Conservation (phyloP, 306 rosid species). For the Trifolium fragiferum region DNA sequence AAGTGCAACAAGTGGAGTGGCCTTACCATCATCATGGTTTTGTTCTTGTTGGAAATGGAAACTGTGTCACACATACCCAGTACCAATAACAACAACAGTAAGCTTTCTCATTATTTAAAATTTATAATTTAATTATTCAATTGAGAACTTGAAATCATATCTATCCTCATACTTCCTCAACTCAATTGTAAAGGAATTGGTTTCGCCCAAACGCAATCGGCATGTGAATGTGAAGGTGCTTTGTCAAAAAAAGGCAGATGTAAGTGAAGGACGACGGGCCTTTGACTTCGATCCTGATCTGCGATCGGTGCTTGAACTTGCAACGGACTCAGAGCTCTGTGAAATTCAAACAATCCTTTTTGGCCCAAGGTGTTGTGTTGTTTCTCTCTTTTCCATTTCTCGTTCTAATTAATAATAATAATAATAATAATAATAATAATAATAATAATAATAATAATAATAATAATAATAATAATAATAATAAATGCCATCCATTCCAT, state of each 20-base stretch:
- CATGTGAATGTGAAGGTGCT: conserved; percentile 3
- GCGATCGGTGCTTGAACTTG: conserved; percentile 81
- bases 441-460: too few relatives aligned
- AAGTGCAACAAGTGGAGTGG: neutral
- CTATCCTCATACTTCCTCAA: neutral
- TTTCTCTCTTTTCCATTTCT: neutral
- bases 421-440: too few relatives aligned
- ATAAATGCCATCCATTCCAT: neutral
- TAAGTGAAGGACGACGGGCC: neutral
- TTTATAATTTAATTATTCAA: too few relatives aligned
- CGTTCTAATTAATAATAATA: neutral
- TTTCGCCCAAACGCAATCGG: neutral
- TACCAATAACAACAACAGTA: neutral
- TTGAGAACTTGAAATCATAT: neutral
- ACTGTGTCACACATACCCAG: neutral
- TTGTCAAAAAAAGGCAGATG: neutral
- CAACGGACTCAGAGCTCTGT: conserved; percentile 71
- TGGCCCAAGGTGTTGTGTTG: conserved; percentile 65
- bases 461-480: too few relatives aligned
- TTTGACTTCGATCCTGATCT: conserved; percentile 69
- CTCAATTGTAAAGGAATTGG: conserved; percentile 21
- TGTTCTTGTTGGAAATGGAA: conserved; percentile 6
- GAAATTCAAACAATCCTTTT: conserved; percentile 88
- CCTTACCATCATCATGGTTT: neutral
- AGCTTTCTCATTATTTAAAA: neutral